phyloP scores from a whole-genome alignment of 108 stramenopile species.

The Cyclotella distinguenda region DNA sequence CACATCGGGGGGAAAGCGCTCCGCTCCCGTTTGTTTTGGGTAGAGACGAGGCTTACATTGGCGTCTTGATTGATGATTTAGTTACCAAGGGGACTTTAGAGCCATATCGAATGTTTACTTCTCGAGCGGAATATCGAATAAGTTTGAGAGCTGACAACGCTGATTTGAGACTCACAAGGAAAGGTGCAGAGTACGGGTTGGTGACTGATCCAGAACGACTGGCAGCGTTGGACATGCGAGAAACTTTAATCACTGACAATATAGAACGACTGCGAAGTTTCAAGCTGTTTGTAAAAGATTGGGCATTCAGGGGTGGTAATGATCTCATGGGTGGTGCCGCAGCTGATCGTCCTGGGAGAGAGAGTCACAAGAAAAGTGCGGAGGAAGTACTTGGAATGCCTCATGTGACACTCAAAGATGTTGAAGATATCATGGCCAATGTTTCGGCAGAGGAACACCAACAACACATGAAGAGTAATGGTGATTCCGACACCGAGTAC shows the following conservation, averaged over 20 bases:
- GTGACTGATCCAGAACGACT: conserved; percentile 82
- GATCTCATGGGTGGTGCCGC: conserved; percentile 79
- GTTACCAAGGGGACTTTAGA: conserved; percentile 93
- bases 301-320: conserved; percentile 74
- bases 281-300: conserved; percentile 76
- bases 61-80: conserved; percentile 97
- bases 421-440: conserved; percentile 76
- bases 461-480: background rate
- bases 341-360: conserved; percentile 49
- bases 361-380: conserved; percentile 83
- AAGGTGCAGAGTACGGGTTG: conserved; percentile 89
- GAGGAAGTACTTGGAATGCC: conserved; percentile 89
- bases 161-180: conserved; percentile 90
- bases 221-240: conserved; percentile 74
- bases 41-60: conserved; percentile 95
- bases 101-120: conserved; percentile 99
- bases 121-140: conserved; percentile 93
- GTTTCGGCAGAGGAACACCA: conserved; percentile 46
- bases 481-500: conserved; percentile 12
- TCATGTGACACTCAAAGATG: conserved; percentile 72
- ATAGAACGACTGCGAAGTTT: conserved; percentile 62
- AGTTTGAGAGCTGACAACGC: conserved; percentile 94
- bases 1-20: conserved; percentile 46
- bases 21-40: conserved; percentile 86
- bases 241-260: conserved; percentile 69